Conservation (phyloP, 257 asterid species). For the Petunia secreta region DNA sequence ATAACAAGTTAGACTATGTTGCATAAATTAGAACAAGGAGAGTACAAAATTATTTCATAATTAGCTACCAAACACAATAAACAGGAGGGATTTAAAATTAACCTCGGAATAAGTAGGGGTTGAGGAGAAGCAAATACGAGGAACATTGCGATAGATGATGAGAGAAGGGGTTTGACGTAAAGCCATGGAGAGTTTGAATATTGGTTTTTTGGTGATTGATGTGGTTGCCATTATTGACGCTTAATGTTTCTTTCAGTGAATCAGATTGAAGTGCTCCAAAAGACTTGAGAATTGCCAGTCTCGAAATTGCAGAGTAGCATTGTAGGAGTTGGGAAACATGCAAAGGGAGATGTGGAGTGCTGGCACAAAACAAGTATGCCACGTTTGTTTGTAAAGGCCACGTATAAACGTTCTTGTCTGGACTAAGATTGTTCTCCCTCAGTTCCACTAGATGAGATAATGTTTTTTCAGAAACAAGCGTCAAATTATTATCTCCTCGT, state of each 20-base stretch:
- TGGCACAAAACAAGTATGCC: too few relatives aligned
- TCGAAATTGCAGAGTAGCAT: background rate
- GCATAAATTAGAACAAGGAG: too few relatives aligned
- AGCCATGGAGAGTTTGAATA: conserved; percentile 49
- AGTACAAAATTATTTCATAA: background rate
- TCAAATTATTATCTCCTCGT: too few relatives aligned
- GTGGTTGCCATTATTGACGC: conserved; percentile 50
- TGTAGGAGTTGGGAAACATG: background rate
- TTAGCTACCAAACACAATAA: conserved; percentile 22
- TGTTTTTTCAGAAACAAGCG: too few relatives aligned
- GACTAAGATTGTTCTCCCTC: too few relatives aligned
- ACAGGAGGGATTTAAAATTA: conserved; percentile 42
- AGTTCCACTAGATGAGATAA: too few relatives aligned
- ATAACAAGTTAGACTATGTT: too few relatives aligned
- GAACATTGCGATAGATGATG: conserved; percentile 14
- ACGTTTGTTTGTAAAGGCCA: too few relatives aligned
- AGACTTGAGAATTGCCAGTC: too few relatives aligned
- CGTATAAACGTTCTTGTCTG: too few relatives aligned
- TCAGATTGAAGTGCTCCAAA: too few relatives aligned
- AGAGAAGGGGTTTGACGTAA: conserved; percentile 38
- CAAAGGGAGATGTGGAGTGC: too few relatives aligned
- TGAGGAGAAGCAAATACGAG: conserved; percentile 43
- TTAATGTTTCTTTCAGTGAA: background rate
- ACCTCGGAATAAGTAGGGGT: conserved; percentile 38
- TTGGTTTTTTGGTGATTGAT: conserved; percentile 37